A percentile compares a stretch with the other conserved stretches of the same genome.
Conservation (phyloP, 495 filamentous ascomycete genomes). For the Neurospora intermedia region DNA sequence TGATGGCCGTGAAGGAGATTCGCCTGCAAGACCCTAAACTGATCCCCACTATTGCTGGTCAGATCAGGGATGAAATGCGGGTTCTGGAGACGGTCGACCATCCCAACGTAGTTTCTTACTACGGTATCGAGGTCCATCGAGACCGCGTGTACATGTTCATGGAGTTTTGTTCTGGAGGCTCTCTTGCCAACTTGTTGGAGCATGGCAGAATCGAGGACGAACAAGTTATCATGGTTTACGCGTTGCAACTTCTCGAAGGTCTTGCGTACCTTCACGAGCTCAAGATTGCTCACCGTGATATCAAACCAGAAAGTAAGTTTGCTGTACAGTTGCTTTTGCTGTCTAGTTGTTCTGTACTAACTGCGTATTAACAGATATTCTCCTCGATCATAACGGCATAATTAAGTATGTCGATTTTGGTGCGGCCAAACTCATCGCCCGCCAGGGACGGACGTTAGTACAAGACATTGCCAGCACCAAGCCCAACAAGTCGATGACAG, state of each 20-base stretch:
- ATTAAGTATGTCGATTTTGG: conserved; percentile 99
- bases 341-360: conserved; percentile 6
- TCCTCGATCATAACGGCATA: conserved; percentile 93
- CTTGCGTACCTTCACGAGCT: conserved; percentile 89
- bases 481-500: conserved; percentile 85
- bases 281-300: conserved; percentile 87
- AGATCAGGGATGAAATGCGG: conserved; percentile 95
- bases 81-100: conserved; percentile 92
- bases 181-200: conserved; percentile 80
- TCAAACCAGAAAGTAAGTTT: conserved; percentile 88
- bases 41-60: conserved; percentile 82
- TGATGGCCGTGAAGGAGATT: conserved; percentile 99
- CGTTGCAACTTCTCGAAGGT: conserved; percentile 89
- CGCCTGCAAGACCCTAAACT: conserved; percentile 92
- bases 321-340: neutral
- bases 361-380: conserved; percentile 52
- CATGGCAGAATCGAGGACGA: conserved; percentile 97
- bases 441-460: conserved; percentile 79
- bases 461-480: conserved; percentile 49
- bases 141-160: conserved; percentile 99
- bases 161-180: conserved; percentile 96
- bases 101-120: conserved; percentile 95
- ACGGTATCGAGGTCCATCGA: conserved; percentile 93
- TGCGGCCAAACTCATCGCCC: conserved; percentile 92
- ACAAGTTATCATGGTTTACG: conserved; percentile 95